These are phyloP conservation scores for Amaranthus cruentus DNA, from an alignment of 148 eudicot species.

Conservation along the genomic window DNA sequence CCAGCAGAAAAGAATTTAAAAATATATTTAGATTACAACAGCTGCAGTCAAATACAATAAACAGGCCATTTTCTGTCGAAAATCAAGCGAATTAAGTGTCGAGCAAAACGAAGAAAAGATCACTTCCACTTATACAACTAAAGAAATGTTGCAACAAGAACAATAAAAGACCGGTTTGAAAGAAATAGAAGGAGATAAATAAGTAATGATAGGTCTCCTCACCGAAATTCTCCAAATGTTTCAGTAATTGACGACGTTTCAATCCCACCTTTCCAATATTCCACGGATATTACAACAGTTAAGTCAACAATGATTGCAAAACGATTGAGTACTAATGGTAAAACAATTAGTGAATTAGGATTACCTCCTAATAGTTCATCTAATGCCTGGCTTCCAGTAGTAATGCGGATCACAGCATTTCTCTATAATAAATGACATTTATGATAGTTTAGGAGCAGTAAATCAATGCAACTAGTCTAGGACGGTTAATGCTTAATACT, in stretches of 20 bases:
- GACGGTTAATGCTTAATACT: neutral
- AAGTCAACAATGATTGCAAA: neutral
- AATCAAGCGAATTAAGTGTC: neutral
- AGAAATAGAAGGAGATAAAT: neutral
- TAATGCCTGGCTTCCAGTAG: conserved; percentile 86
- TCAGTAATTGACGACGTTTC: conserved; percentile 87
- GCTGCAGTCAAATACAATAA: neutral
- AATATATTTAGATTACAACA: neutral
- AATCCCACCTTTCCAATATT: conserved; percentile 56
- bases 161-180: neutral
- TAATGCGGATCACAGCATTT: conserved; percentile 73
- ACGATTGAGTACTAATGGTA: neutral
- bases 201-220: conserved; percentile 7
- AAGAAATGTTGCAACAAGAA: neutral
- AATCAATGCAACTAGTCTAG: neutral
- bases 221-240: conserved; percentile 96
- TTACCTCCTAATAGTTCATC: conserved; percentile 86
- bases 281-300: neutral
- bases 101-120: neutral
- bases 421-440: conserved; percentile 37
- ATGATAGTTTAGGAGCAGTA: neutral
- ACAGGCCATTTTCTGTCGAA: neutral
- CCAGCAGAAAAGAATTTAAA: neutral
- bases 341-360: conserved; percentile 15
- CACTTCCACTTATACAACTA: neutral